These are phyloP conservation scores for Dactylellina parvicollis DNA, from an alignment of 2,329 filamentous ascomycete genomes.

Conservation along the genomic window DNA sequence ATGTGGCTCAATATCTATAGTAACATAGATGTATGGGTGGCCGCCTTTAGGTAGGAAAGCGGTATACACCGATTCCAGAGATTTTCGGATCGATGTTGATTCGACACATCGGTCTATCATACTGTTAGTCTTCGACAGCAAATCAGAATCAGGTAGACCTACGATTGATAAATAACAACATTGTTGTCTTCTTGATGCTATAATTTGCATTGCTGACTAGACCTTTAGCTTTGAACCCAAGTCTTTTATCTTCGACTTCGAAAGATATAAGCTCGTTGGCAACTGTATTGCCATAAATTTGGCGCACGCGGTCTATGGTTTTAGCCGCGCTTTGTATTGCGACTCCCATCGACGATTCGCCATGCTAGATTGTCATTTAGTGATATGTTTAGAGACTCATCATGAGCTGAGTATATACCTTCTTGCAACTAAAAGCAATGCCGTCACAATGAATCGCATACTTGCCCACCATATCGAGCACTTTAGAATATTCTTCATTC, in stretches of 20 bases:
- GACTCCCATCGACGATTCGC: conserved; percentile 83
- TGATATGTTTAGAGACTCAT: background rate
- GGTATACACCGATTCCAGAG: conserved; percentile 88
- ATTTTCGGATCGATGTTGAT: conserved; percentile 85
- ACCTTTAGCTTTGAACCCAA: conserved; percentile 84
- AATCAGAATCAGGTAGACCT: background rate
- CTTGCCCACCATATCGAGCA: conserved; percentile 90
- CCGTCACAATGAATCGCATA: conserved; percentile 91
- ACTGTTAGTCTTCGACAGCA: conserved; percentile 13
- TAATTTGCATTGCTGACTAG: conserved; percentile 94
- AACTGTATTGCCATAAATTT: conserved; percentile 83
- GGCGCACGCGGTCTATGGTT: conserved; percentile 83
- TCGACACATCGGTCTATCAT: conserved; percentile 79
- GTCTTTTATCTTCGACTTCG: conserved; percentile 75
- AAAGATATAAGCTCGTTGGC: conserved; percentile 89
- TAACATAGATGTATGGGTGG: conserved; percentile 92
- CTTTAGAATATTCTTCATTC: conserved; percentile 97
- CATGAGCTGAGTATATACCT: conserved; percentile 61
- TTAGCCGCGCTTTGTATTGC: conserved; percentile 78
- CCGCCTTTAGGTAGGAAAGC: conserved; percentile 90
- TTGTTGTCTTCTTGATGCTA: conserved; percentile 84
- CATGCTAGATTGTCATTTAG: conserved; percentile 65
- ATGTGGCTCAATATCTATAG: conserved; percentile 88
- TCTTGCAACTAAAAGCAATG: conserved; percentile 97
- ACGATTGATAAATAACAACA: conserved; percentile 93